phyloP scores from a whole-genome alignment of 2,329 filamentous ascomycete species.

The Ceratocystis colombiana region DNA sequence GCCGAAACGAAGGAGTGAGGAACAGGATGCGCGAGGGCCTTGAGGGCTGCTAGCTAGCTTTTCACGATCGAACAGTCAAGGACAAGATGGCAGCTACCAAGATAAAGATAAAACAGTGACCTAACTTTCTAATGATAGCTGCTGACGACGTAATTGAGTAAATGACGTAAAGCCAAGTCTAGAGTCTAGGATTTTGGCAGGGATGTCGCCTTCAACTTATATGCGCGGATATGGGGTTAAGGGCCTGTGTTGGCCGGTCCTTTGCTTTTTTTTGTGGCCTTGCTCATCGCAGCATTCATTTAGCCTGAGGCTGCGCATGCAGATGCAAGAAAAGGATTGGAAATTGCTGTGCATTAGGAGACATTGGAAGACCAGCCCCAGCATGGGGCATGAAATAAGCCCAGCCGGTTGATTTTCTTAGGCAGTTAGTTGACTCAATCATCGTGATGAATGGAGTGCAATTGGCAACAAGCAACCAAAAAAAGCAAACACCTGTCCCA shows the following conservation, averaged over 20 bases:
- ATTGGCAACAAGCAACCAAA: not conserved
- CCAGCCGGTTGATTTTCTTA: not conserved
- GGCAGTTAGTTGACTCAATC: not conserved
- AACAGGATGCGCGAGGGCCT: not conserved
- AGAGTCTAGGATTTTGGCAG: not conserved
- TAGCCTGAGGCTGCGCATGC: not conserved
- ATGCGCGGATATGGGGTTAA: not conserved
- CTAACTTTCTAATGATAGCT: not conserved
- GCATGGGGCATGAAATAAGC: not conserved
- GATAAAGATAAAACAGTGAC: not conserved
- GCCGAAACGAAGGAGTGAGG: not conserved
- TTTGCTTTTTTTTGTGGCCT: not conserved
- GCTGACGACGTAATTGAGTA: not conserved
- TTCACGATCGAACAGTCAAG: not conserved
- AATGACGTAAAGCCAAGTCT: conserved; percentile 1
- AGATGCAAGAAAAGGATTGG: not conserved
- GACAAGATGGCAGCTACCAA: not conserved
- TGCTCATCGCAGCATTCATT: no score
- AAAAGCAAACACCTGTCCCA: not conserved
- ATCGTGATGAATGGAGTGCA: not conserved
- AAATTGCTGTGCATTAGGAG: not conserved
- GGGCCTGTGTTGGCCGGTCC: not conserved
- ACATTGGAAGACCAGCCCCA: not conserved
- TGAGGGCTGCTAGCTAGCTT: not conserved
- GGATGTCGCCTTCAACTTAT: not conserved